Base-by-base conservation (phyloP, 2,329 filamentous ascomycete genomes). In the Penicillium sclerotigenum region DNA sequence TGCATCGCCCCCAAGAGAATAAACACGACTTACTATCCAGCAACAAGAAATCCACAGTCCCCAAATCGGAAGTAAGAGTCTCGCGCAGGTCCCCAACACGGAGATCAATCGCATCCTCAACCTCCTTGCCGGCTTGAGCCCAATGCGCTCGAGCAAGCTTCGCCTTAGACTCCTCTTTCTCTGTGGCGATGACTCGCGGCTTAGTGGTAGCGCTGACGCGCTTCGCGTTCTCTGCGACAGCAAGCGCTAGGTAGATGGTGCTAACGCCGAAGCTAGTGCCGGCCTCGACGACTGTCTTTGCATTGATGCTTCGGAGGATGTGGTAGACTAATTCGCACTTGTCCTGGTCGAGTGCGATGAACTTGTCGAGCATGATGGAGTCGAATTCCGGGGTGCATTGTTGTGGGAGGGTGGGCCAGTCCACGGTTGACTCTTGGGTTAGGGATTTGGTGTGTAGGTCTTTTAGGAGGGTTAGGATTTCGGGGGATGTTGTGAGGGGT, bases 251-350 rank as follows among this genome's bases (percentile, higher is more conserved):
- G 57, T 86, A 87, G 42, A 87, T 83, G 0, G 84, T 86, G 54
- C 80, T 83, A 1, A 87, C 78, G 2, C 84, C 84, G 55, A 83
- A 87, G 40, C 79, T 81, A 0, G 84, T 87, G 1, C 84, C 84
- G 0, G 82, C 83, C 64, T 87, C 84, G 36, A 87, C 78, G 22
- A 86, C 71, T 40, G 77, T 77, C 1, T 72, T 73, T 0, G 83
- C 83, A 1, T 77, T 74, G 10, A 71, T 79, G 11, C 77, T 73
- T 3, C 77, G 76, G 3, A 79, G 65, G 0, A 87, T 73, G 18
- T 81, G 79, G 66, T 87, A 86, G 1, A 83, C 70, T 37, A 85
- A 76, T 4, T 79, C 73, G 61, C 78, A 82, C 66, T 87, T 87
- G 65, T 86, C 82, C 9, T 76, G 71, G 36, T 85, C 83, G 1